Evolutionary conservation across 805 yeast species (phyloP).

Genomic region (Ogataea pini): DNA sequence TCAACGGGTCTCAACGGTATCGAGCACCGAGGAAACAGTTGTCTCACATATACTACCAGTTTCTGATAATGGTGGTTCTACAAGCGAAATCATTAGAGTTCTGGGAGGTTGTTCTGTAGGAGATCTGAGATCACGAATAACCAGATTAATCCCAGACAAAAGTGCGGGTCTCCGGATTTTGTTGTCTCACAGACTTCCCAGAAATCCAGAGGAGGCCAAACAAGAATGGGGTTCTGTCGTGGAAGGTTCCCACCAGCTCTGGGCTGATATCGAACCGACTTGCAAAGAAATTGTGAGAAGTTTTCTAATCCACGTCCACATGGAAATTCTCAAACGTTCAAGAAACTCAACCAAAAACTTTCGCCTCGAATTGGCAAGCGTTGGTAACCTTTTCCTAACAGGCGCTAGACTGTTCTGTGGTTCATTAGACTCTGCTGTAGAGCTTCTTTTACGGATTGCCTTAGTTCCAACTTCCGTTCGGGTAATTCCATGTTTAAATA

Average conservation of each 20-base stretch:
- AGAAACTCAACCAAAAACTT: constrained; percentile 59
- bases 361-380: constrained; percentile 72
- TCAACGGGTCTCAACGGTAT: constrained; percentile 37
- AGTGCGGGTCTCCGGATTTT: constrained; percentile 39
- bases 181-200: constrained; percentile 52
- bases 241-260: constrained; percentile 72
- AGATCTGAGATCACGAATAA: constrained; percentile 80
- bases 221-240: constrained; percentile 75
- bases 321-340: constrained; percentile 69
- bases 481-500: constrained; percentile 80
- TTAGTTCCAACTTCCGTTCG: constrained; percentile 52
- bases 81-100: constrained; percentile 81
- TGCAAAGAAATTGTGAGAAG: constrained; percentile 73
- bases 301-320: constrained; percentile 75
- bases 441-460: constrained; percentile 65
- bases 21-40: constrained; percentile 2
- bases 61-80: constrained; percentile 93
- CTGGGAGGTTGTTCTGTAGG: constrained; percentile 97
- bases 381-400: constrained; percentile 82
- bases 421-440: constrained; percentile 81
- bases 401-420: constrained; percentile 84
- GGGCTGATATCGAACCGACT: constrained; percentile 62
- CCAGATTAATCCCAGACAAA: constrained; percentile 64
- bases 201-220: constrained; percentile 52
- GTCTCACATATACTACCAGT: constrained; percentile 77